Conservation (phyloP, 306 rosid species). For the Prunus davidiana region DNA sequence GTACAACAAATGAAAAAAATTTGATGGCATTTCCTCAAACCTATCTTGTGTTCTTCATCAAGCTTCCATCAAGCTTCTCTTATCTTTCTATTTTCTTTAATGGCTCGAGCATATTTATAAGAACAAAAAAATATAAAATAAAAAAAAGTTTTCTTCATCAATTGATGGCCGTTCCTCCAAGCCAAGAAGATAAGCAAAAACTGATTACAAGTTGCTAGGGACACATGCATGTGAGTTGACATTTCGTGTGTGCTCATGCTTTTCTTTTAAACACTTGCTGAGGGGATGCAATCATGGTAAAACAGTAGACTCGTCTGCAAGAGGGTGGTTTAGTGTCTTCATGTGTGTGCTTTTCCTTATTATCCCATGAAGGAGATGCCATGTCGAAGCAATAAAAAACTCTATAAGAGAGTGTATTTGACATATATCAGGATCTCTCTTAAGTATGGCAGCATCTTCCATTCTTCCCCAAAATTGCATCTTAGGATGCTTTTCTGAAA, state of each 20-base stretch:
- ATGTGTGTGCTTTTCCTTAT: not conserved
- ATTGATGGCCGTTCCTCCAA: not conserved
- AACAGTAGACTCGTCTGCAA: not conserved
- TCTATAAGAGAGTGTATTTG: not conserved
- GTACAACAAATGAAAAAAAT: no score
- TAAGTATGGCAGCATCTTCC: not conserved
- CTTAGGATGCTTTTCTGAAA: not conserved
- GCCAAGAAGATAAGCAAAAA: not conserved
- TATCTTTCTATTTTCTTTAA: no score
- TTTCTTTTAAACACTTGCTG: not conserved
- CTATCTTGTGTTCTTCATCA: not conserved
- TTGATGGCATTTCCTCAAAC: not conserved
- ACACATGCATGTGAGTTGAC: not conserved
- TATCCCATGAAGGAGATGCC: not conserved
- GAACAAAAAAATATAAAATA: no score
- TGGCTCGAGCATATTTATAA: no score
- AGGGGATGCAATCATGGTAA: not conserved
- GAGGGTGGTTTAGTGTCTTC: not conserved
- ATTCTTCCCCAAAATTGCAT: not conserved
- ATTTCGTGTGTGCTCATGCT: not conserved
- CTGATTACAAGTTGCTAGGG: not conserved
- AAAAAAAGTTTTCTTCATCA: not conserved
- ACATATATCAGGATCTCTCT: not conserved
- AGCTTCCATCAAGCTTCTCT: no score
- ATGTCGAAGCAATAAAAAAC: not conserved